Base-by-base conservation (phyloP, 2,329 filamentous ascomycete species). In the Penicillium verrucosum region DNA sequence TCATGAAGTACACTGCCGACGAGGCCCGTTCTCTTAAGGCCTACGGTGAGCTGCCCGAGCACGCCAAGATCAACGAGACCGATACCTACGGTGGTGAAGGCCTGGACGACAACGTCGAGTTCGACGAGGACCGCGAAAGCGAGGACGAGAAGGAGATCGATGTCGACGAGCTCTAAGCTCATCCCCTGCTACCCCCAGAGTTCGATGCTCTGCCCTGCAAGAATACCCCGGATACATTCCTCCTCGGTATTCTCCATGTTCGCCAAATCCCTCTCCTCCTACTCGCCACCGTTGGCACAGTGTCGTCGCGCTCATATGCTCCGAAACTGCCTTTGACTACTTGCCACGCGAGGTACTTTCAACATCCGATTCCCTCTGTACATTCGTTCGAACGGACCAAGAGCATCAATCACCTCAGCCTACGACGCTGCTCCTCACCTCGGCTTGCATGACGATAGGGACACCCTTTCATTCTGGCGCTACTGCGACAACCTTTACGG, bases 1-100 rank as follows among this genome's bases (percentile, higher is more conserved):
- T 94, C 73, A 86, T 95, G 75, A 97, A 97, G 82, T 96, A 97
- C 85, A 90, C 86, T 56, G 88, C 91, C 79, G 94, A 99, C 74
- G 94, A 97, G 82, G 94, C 94, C 70, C 88, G 94, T 73, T 89
- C 87, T 66, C 85, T 99, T 71, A 97, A 97, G 82, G 90, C 92
- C 61, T 97, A 97, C 78, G 94, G 94, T 77, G 94, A 99, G 79
- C 83, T 99, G 59, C 94, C 94, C 67, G 94, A 97, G 81, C 89
- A 86, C 72, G 94, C 94, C 76, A 97, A 97, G 89, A 99, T 99
- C 86, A 99, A 99, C 86, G 94, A 99, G 85, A 96, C 92, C 64
- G 94, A 97, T 78, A 96, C 91, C 65, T 79, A 86, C 73, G 85
- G 90, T 71, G 90, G 92, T 77, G 90, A 92, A 76, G 92, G 92